phyloP scores from a whole-genome alignment of 2,329 filamentous ascomycete genomes.

The Cercospora sp. region DNA sequence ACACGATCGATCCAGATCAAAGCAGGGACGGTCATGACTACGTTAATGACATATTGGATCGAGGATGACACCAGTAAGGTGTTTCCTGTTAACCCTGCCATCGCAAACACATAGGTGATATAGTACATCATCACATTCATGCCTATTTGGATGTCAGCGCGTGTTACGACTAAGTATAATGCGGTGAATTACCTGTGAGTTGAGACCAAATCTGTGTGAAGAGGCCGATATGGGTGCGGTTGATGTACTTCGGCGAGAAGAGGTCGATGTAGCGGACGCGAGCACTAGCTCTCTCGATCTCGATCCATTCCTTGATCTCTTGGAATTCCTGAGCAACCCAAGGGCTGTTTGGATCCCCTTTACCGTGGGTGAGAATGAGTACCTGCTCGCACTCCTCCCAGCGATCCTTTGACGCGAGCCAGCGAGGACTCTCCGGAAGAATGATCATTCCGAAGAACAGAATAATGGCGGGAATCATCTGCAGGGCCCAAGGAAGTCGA shows the following conservation, averaged over 20 bases:
- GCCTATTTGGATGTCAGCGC: no score
- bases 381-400: conserved; percentile 62
- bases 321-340: conserved; percentile 68
- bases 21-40: conserved; percentile 72
- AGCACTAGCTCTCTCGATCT: conserved; percentile 69
- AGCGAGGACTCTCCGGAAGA: conserved; percentile 67
- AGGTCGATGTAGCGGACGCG: conserved; percentile 72
- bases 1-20: conserved; percentile 72
- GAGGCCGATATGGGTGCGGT: conserved; percentile 68
- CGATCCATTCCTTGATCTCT: conserved; percentile 65
- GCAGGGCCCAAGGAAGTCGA: conserved; percentile 40
- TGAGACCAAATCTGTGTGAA: conserved; percentile 77
- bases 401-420: conserved; percentile 63
- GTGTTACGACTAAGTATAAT: no score
- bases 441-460: conserved; percentile 53
- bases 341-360: conserved; percentile 37
- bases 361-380: conserved; percentile 64
- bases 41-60: conserved; percentile 77
- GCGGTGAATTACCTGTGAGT: conserved; percentile 63
- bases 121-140: conserved; percentile 19
- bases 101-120: conserved; percentile 56
- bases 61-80: conserved; percentile 64
- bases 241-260: conserved; percentile 71
- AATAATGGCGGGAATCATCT: conserved; percentile 51
- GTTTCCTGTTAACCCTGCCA: conserved; percentile 61